phyloP scores from a whole-genome alignment of 495 filamentous ascomycete genomes.

The Tuber brumale region DNA sequence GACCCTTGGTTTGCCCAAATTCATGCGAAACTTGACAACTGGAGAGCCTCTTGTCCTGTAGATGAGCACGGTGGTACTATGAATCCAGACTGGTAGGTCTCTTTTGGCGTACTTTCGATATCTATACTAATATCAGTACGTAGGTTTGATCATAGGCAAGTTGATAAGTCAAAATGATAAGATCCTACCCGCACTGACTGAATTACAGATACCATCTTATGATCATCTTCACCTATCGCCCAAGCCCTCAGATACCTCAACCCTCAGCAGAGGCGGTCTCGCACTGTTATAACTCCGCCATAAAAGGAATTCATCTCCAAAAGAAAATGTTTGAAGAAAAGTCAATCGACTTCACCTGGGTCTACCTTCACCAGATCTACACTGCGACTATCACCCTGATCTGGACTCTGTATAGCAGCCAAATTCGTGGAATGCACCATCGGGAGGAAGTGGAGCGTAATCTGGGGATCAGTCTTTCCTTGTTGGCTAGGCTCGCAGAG shows the following conservation, averaged over 20 bases:
- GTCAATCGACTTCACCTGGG: constrained; percentile 81
- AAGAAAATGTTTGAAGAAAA: constrained; percentile 65
- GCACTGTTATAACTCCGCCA: constrained; percentile 72
- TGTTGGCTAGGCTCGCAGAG: constrained; percentile 65
- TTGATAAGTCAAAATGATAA: constrained; percentile 10
- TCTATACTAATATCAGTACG: constrained; percentile 48
- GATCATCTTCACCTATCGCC: constrained; percentile 73
- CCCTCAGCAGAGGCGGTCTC: constrained; percentile 67
- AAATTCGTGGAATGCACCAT: constrained; percentile 62
- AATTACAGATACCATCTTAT: constrained; percentile 64
- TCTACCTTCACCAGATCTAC: constrained; percentile 79
- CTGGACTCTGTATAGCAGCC: constrained; percentile 79
- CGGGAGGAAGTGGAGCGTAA: constrained; percentile 65
- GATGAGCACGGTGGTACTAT: constrained; percentile 60
- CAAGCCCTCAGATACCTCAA: constrained; percentile 81
- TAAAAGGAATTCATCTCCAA: constrained; percentile 71
- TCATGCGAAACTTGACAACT: constrained; percentile 66
- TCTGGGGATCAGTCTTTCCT: constrained; percentile 63
- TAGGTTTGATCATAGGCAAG: constrained; percentile 47
- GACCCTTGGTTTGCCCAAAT: constrained; percentile 82
- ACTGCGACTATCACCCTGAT: constrained; percentile 80
- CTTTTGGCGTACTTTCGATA: constrained; percentile 43
- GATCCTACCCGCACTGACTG: constrained; percentile 22
- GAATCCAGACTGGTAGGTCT: constrained; percentile 55
- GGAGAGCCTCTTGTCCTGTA: constrained; percentile 58